phyloP scores from a whole-genome alignment of 148 eudicot genomes.

The Hydrangea macrophylla region DNA sequence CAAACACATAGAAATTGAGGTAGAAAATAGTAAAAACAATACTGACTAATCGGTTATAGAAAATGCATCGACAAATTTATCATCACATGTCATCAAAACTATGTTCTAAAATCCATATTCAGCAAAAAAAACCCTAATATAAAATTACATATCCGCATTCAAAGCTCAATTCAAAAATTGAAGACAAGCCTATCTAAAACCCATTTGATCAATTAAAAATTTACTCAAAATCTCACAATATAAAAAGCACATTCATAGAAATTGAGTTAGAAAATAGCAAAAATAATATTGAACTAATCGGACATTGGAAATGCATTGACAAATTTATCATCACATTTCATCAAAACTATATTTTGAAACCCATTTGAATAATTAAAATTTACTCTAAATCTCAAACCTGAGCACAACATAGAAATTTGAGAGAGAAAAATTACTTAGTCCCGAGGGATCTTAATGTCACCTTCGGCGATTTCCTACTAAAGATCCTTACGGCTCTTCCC shows the following conservation, averaged over 20 bases:
- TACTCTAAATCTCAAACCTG: no score
- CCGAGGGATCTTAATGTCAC: constrained; percentile 17
- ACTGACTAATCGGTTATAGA: no score
- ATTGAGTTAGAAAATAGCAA: not conserved
- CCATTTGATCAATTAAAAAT: not conserved
- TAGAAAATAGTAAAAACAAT: no score
- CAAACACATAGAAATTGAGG: no score
- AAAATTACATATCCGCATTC: not conserved
- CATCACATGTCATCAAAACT: not conserved
- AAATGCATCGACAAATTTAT: not conserved
- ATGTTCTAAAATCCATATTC: not conserved
- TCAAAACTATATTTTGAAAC: no score
- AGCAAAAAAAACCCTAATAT: not conserved
- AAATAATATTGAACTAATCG: not conserved
- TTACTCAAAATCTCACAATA: not conserved
- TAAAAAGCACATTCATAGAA: not conserved
- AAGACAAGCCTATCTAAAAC: not conserved
- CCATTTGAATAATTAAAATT: no score
- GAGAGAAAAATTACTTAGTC: no score
- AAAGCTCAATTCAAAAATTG: not conserved
- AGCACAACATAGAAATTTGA: no score
- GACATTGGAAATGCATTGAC: no score
- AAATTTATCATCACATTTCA: no score
- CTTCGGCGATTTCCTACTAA: constrained; percentile 17
- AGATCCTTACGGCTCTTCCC: constrained; percentile 22